phyloP scores from a whole-genome alignment of 2,329 filamentous ascomycete species.

The Cucurbitaria berberidis region DNA sequence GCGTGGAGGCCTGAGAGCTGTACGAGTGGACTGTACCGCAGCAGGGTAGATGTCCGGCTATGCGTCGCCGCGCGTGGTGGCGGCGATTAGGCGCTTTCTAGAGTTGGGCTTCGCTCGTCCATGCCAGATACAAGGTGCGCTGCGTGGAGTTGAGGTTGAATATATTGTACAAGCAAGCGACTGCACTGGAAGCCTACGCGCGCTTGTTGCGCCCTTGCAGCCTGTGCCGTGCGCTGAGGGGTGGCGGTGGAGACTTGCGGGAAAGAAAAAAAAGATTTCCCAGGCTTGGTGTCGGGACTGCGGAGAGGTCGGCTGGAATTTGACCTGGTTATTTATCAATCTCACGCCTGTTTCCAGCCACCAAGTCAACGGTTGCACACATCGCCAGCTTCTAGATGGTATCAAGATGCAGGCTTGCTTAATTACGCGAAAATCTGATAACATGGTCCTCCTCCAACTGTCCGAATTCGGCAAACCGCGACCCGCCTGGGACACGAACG shows the following conservation, averaged over 20 bases:
- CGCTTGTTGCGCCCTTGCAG: constrained; percentile 1
- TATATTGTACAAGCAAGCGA: constrained; percentile 2
- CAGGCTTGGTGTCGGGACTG: not conserved
- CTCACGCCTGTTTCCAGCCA: too few relatives aligned
- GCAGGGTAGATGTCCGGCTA: constrained; percentile 12
- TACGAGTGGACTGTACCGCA: too few relatives aligned
- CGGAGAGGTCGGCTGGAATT: not conserved
- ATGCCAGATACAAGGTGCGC: constrained; percentile 16
- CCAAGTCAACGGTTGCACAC: not conserved
- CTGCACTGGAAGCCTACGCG: constrained; percentile 5
- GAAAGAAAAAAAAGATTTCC: not conserved
- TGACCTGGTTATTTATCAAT: not conserved
- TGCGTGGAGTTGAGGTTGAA: constrained; percentile 8
- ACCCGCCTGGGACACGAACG: not conserved
- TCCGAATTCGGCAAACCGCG: not conserved
- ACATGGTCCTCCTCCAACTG: not conserved
- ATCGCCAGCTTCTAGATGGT: not conserved
- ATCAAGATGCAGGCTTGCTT: not conserved
- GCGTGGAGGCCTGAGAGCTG: constrained; percentile 11
- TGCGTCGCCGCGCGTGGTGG: constrained; percentile 17
- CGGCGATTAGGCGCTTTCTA: constrained; percentile 16
- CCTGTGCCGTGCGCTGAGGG: not conserved
- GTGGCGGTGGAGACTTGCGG: not conserved
- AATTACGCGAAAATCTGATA: not conserved
- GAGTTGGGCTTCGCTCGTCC: constrained; percentile 11